Percentiles rank a stretch among this genome's conserved stretches.
Evolutionary conservation across 2,329 filamentous ascomycete species (phyloP).

Genomic region (Alternaria sp.): DNA sequence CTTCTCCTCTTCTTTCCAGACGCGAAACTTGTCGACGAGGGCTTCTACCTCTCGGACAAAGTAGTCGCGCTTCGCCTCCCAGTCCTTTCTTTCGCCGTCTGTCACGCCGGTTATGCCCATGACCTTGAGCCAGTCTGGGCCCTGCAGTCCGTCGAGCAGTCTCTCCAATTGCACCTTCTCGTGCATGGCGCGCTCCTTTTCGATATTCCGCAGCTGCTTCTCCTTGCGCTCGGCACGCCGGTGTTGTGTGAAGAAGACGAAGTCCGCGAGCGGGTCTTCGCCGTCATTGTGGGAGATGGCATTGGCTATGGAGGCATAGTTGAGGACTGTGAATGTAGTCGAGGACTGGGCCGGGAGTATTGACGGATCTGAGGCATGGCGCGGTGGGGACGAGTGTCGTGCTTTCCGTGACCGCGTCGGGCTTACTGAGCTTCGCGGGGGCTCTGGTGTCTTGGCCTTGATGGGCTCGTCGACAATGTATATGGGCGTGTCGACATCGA

Average conservation of each 20-base stretch:
- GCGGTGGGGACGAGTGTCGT: slow-evolving; percentile 23
- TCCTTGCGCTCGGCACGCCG: slow-evolving; percentile 68
- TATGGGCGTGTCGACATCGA: slow-evolving; percentile 76
- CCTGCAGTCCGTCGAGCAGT: slow-evolving; percentile 80
- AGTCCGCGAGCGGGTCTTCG: slow-evolving; percentile 63
- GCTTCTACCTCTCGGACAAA: slow-evolving; percentile 83
- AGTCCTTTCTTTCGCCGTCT: slow-evolving; percentile 83
- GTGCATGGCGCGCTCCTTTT: slow-evolving; percentile 69
- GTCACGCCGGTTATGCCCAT: slow-evolving; percentile 89
- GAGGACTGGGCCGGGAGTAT: slow-evolving; percentile 33
- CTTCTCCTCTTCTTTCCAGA: slow-evolving; percentile 91
- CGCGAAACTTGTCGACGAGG: slow-evolving; percentile 84
- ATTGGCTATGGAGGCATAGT: slow-evolving; percentile 50
- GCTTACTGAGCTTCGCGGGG: slow-evolving; percentile 29
- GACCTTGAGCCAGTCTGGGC: slow-evolving; percentile 89
- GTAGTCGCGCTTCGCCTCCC: slow-evolving; percentile 82
- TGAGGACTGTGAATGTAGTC: slow-evolving; percentile 47
- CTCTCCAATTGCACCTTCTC: slow-evolving; percentile 70
- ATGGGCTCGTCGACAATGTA: slow-evolving; percentile 68
- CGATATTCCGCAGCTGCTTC: slow-evolving; percentile 72
- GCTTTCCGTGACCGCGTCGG: slow-evolving; percentile 35
- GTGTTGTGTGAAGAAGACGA: slow-evolving; percentile 64
- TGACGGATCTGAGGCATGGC: slow-evolving; percentile 17
- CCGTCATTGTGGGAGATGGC: slow-evolving; percentile 40
- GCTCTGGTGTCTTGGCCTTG: slow-evolving; percentile 32